A percentile compares a stretch with the other conserved stretches of the same genome.
These are phyloP conservation scores for Rhododendron mucronatum DNA, from an alignment of 148 eudicot genomes.

Conservation along the genomic window DNA sequence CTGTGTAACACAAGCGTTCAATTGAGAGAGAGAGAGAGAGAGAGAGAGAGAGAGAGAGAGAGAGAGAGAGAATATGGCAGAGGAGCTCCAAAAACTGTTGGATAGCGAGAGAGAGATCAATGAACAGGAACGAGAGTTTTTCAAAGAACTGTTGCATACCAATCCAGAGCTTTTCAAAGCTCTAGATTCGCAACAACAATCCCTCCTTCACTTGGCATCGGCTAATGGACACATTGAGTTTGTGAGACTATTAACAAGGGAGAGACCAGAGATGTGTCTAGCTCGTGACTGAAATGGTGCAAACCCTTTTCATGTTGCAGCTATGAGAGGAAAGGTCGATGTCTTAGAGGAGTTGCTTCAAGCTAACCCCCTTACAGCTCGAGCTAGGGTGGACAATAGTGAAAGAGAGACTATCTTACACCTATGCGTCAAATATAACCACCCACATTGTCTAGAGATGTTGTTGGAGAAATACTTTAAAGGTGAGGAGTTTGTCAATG, in stretches of 20 bases:
- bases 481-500: not conserved
- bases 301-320: no score
- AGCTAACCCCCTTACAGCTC: conserved; percentile 15
- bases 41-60: no score
- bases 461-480: conserved; percentile 10
- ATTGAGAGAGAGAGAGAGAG: no score
- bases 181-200: not conserved
- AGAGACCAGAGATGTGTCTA: no score
- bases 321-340: not conserved
- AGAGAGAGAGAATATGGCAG: no score
- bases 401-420: conserved; percentile 23
- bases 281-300: no score
- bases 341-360: conserved; percentile 18
- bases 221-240: conserved; percentile 16
- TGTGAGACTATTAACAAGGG: no score
- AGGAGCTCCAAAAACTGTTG: no score
- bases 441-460: not conserved
- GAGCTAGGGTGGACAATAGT: conserved; percentile 4
- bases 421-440: conserved; percentile 23
- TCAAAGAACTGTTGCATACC: not conserved
- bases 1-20: no score
- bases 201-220: conserved; percentile 31
- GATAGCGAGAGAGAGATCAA: no score
- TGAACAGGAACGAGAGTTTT: no score
- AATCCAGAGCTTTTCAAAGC: not conserved